These are phyloP conservation scores for Helicocarpus griseus DNA, from an alignment of 2,329 filamentous ascomycete genomes.

Conservation along the genomic window DNA sequence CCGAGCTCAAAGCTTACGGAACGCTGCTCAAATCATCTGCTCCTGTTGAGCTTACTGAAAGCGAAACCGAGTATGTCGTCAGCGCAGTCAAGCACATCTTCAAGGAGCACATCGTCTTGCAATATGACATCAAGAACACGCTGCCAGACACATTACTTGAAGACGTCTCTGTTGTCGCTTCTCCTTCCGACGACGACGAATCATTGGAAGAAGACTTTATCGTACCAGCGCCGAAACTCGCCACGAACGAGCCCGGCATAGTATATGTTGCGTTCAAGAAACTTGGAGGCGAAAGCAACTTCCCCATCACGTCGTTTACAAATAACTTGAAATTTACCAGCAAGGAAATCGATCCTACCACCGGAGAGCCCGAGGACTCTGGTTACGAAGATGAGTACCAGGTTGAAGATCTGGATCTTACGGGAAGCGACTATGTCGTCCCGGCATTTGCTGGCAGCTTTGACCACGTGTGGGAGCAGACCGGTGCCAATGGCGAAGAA, in stretches of 20 bases:
- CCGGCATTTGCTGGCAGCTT: conserved; percentile 93
- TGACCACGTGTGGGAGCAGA: conserved; percentile 89
- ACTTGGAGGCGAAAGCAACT: conserved; percentile 57
- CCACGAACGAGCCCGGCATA: conserved; percentile 78
- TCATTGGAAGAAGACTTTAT: conserved; percentile 76
- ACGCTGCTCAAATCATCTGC: conserved; percentile 83
- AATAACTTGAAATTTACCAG: conserved; percentile 94
- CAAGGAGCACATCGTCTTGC: conserved; percentile 90
- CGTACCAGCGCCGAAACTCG: conserved; percentile 73
- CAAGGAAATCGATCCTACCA: conserved; percentile 94
- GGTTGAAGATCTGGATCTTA: conserved; percentile 83
- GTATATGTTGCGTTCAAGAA: conserved; percentile 95
- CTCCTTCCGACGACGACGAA: conserved; percentile 73
- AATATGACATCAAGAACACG: conserved; percentile 98
- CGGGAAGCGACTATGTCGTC: conserved; percentile 86
- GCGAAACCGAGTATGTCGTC: conserved; percentile 95
- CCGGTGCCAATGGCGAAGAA: conserved; percentile 79
- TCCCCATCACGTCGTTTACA: conserved; percentile 72
- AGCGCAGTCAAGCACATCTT: conserved; percentile 92
- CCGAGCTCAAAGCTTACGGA: conserved; percentile 85
- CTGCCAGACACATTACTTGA: conserved; percentile 82
- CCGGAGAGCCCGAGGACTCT: conserved; percentile 78
- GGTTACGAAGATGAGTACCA: conserved; percentile 98
- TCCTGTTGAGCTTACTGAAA: conserved; percentile 83
- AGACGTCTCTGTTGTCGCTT: conserved; percentile 74